Percentiles rank a stretch among this genome's conserved stretches.
Evolutionary conservation across 1,139 yeast species (phyloP).

Genomic region (Debaryomycetaceae sp.): DNA sequence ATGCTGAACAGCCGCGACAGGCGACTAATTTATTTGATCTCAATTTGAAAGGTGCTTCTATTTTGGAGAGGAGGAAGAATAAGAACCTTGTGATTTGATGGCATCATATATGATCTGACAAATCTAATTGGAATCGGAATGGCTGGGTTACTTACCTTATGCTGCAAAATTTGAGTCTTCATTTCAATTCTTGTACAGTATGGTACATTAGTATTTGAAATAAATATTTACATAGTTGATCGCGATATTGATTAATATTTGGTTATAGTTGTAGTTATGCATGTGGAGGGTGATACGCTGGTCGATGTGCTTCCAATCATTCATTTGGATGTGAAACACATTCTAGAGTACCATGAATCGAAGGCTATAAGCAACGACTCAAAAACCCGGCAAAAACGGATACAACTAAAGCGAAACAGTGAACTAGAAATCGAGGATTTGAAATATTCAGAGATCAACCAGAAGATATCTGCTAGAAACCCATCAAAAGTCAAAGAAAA

Average conservation of each 20-base stretch:
- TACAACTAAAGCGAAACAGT: conserved; percentile 1
- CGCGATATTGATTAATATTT: background rate
- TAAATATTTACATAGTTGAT: background rate
- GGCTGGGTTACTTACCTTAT: no score
- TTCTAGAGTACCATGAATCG: conserved; percentile 3
- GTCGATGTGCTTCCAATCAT: conserved; percentile 3
- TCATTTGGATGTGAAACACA: conserved; percentile 5
- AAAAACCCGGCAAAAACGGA: conserved; percentile 5
- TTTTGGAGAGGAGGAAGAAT: conserved; percentile 68
- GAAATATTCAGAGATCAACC: conserved; percentile 5
- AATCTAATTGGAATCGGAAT: no score
- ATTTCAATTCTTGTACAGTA: background rate
- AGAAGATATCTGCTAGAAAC: background rate
- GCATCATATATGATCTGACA: no score
- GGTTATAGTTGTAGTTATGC: background rate
- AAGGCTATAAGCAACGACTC: conserved; percentile 1
- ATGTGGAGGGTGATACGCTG: background rate
- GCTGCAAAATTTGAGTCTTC: background rate
- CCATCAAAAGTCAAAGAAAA: conserved; percentile 1
- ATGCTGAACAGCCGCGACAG: conserved; percentile 7
- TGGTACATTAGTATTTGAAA: background rate
- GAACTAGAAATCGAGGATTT: conserved; percentile 5
- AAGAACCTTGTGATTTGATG: conserved; percentile 14
- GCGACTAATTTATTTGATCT: conserved; percentile 55
- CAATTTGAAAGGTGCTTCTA: conserved; percentile 74